Conservation (phyloP, 495 filamentous ascomycete genomes). For the Penicillium parvum region DNA sequence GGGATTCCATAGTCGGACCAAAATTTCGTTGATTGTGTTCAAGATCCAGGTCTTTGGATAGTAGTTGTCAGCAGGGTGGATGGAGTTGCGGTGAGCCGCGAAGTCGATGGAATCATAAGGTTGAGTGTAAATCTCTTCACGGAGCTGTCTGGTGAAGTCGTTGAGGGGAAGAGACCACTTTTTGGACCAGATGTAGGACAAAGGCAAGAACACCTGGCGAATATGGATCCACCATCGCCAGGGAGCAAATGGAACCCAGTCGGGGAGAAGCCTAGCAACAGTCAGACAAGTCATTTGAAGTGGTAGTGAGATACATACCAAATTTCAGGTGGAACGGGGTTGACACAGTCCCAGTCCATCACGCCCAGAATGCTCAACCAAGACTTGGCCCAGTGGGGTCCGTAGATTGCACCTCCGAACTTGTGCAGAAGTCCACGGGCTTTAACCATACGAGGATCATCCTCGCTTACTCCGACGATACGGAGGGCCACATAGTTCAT, state of each 20-base stretch:
- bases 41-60: constrained; percentile 86
- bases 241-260: constrained; percentile 91
- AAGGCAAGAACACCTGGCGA: constrained; percentile 85
- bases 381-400: constrained; percentile 94
- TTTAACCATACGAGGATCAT: constrained; percentile 82
- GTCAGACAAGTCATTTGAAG: constrained; percentile 1
- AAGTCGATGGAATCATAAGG: constrained; percentile 77
- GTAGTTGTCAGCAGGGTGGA: constrained; percentile 78
- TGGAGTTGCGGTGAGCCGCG: constrained; percentile 72
- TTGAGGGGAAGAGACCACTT: constrained; percentile 67
- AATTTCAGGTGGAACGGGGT: constrained; percentile 86
- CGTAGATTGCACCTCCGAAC: constrained; percentile 78
- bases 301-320: constrained; percentile 51
- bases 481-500: constrained; percentile 88
- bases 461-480: constrained; percentile 81
- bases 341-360: constrained; percentile 85
- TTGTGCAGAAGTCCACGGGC: constrained; percentile 78
- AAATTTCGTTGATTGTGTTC: constrained; percentile 65
- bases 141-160: constrained; percentile 63
- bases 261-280: constrained; percentile 65
- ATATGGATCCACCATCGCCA: constrained; percentile 99
- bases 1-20: constrained; percentile 76
- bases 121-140: constrained; percentile 80
- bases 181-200: constrained; percentile 85
- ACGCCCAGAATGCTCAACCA: constrained; percentile 83